These are phyloP conservation scores for Canavalia ensiformis DNA, from an alignment of 306 rosid species.

Conservation along the genomic window DNA sequence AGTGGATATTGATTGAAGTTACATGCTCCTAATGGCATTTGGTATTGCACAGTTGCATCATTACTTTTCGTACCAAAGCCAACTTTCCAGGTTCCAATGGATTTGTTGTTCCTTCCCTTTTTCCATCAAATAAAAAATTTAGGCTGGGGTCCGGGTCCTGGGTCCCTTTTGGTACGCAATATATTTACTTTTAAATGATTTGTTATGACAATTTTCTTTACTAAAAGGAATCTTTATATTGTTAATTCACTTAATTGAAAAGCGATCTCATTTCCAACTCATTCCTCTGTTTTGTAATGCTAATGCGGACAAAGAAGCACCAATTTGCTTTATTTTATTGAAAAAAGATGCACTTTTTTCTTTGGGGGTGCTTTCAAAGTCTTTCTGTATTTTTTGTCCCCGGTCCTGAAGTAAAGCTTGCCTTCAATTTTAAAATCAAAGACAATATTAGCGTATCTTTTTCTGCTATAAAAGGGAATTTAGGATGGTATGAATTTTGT, in stretches of 20 bases:
- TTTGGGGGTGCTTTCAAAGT: constrained; percentile 52
- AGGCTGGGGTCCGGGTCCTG: constrained; percentile 40
- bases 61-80: constrained; percentile 59
- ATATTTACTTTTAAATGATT: constrained; percentile 28
- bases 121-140: constrained; percentile 33
- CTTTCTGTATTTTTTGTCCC: constrained; percentile 1
- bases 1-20: constrained; percentile 51
- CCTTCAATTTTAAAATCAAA: constrained; percentile 41
- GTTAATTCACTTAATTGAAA: constrained; percentile 45
- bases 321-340: constrained; percentile 52
- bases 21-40: constrained; percentile 55
- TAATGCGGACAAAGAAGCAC: constrained; percentile 61
- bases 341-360: constrained; percentile 57
- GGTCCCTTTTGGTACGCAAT: constrained; percentile 52
- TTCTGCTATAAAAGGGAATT: background rate
- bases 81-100: constrained; percentile 64
- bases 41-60: constrained; percentile 36
- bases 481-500: background rate
- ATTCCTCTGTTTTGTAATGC: constrained; percentile 47
- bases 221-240: constrained; percentile 54
- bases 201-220: constrained; percentile 51
- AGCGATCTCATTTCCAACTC: constrained; percentile 58
- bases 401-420: background rate
- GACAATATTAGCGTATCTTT: background rate
- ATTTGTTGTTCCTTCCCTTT: constrained; percentile 52